phyloP scores from a whole-genome alignment of 441 rosid species.

The Brassica hybrid region DNA sequence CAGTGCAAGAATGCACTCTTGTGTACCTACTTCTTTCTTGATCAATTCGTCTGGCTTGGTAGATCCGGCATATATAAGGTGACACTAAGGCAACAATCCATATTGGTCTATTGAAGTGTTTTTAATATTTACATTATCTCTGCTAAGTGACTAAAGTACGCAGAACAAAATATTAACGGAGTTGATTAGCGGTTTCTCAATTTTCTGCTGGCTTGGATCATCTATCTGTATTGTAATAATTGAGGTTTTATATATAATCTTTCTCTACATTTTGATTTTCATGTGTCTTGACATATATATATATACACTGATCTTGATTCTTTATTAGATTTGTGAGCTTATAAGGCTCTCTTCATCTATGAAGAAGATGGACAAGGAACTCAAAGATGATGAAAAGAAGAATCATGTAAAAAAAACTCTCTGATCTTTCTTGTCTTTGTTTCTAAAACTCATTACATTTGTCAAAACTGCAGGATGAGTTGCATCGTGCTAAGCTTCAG shows the following conservation, averaged over 20 bases:
- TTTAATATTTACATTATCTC: slow-evolving; percentile 7
- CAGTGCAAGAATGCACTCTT: slow-evolving; percentile 91
- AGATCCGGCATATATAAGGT: slow-evolving; percentile 96
- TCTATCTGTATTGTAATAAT: slow-evolving; percentile 75
- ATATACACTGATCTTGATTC: background rate
- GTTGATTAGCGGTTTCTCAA: slow-evolving; percentile 81
- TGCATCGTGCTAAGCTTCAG: slow-evolving; percentile 71
- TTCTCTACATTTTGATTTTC: slow-evolving; percentile 17
- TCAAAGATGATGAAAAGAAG: slow-evolving; percentile 63
- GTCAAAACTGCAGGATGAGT: slow-evolving; percentile 59
- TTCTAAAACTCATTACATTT: slow-evolving; percentile 7
- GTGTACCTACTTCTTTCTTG: slow-evolving; percentile 91
- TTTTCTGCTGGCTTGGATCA: slow-evolving; percentile 92
- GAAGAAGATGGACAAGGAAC: slow-evolving; percentile 83
- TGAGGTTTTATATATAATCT: slow-evolving; percentile 60
- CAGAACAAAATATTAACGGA: slow-evolving; percentile 90
- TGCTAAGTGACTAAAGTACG: slow-evolving; percentile 10
- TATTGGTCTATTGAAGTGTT: slow-evolving; percentile 2
- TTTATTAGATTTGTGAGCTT: slow-evolving; percentile 74
- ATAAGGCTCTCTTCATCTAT: slow-evolving; percentile 80
- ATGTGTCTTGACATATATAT: background rate
- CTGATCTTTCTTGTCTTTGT: background rate
- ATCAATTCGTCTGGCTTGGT: slow-evolving; percentile 97
- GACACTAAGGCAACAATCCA: slow-evolving; percentile 2
- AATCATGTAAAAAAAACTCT: slow-evolving; percentile 50